Evolutionary conservation across 2,329 filamentous ascomycete genomes (phyloP).

Genomic region (Cephalotrichum gorgonifer): DNA sequence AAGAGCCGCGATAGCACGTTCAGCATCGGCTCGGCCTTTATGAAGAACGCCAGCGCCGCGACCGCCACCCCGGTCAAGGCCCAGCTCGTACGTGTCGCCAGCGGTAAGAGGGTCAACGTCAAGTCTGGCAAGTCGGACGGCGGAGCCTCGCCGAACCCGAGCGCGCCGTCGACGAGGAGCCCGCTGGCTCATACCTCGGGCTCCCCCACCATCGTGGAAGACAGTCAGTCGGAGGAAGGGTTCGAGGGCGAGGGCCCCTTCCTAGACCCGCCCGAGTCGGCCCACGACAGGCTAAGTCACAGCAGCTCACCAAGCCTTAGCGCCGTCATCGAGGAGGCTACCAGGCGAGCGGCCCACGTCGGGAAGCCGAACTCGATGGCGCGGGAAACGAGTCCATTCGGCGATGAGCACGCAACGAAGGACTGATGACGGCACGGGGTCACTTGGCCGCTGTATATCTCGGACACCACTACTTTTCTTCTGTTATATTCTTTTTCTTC

Average conservation of each 20-base stretch:
- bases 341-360: constrained; percentile 25
- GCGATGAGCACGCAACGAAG: constrained; percentile 46
- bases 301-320: constrained; percentile 36
- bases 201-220: constrained; percentile 33
- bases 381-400: constrained; percentile 39
- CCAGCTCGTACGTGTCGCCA: constrained; percentile 50
- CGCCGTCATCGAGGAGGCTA: constrained; percentile 44
- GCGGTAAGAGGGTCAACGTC: constrained; percentile 25
- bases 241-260: constrained; percentile 45
- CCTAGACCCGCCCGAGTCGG: constrained; percentile 37
- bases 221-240: constrained; percentile 29
- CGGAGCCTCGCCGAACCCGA: constrained; percentile 6
- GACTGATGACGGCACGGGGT: constrained; percentile 20
- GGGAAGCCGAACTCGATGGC: constrained; percentile 15
- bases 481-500: background rate
- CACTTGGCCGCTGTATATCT: background rate
- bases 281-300: constrained; percentile 13
- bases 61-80: constrained; percentile 47
- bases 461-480: background rate
- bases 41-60: constrained; percentile 51
- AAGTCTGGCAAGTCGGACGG: constrained; percentile 11
- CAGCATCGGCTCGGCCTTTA: constrained; percentile 57
- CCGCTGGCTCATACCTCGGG: constrained; percentile 22
- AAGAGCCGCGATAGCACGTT: constrained; percentile 49
- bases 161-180: constrained; percentile 8